phyloP scores from a whole-genome alignment of 257 asterid genomes.

The Oldenlandia corymbosa region DNA sequence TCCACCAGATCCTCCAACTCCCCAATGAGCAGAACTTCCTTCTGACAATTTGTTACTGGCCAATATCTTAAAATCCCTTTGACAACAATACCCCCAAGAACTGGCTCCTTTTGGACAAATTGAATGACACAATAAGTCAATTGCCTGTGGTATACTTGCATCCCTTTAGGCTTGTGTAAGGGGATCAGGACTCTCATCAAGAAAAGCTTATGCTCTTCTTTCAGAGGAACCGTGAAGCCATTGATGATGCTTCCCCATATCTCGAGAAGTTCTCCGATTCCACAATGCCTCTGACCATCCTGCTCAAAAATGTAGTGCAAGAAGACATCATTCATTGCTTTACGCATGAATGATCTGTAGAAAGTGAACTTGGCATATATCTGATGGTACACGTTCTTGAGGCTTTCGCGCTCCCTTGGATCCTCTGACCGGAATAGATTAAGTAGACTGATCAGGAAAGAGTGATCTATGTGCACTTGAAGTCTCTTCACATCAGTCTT shows the following conservation, averaged over 20 bases:
- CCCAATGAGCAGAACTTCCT: slow-evolving; percentile 70
- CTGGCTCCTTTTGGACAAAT: slow-evolving; percentile 64
- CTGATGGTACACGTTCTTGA: slow-evolving; percentile 59
- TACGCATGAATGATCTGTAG: slow-evolving; percentile 66
- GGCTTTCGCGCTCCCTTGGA: slow-evolving; percentile 59
- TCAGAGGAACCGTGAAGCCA: slow-evolving; percentile 67
- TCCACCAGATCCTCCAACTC: slow-evolving; percentile 68
- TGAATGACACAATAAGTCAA: slow-evolving; percentile 70
- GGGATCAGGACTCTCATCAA: slow-evolving; percentile 57
- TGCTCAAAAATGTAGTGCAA: slow-evolving; percentile 49
- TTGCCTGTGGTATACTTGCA: slow-evolving; percentile 65
- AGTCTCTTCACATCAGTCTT: slow-evolving; percentile 34
- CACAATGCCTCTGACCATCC: slow-evolving; percentile 49
- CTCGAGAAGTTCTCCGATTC: slow-evolving; percentile 76
- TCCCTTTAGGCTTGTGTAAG: slow-evolving; percentile 60
- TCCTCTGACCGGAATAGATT: slow-evolving; percentile 67
- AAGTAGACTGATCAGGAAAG: slow-evolving; percentile 53
- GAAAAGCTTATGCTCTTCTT: slow-evolving; percentile 71
- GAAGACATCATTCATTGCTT: slow-evolving; percentile 65
- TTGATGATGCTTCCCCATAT: slow-evolving; percentile 74
- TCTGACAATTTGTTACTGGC: slow-evolving; percentile 67
- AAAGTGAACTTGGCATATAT: slow-evolving; percentile 52
- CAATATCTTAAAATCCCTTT: slow-evolving; percentile 58
- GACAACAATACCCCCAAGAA: slow-evolving; percentile 49
- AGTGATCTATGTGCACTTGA: slow-evolving; percentile 25